These are phyloP conservation scores for Suhomyces tanzawaensis DNA, from an alignment of 805 yeast genomes.

Conservation along the genomic window DNA sequence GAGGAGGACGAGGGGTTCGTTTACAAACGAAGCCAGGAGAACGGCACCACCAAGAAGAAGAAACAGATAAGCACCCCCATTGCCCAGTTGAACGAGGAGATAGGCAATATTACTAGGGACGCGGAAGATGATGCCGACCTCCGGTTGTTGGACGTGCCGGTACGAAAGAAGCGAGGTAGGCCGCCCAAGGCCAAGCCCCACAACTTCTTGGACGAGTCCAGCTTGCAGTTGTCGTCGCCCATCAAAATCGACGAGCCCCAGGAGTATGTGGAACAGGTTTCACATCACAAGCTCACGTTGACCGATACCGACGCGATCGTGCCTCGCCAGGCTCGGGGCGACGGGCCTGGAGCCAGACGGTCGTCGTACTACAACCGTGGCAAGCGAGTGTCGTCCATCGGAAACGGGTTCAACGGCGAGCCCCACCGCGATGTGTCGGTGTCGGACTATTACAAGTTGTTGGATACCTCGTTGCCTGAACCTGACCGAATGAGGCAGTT, in stretches of 20 bases:
- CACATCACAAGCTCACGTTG: constrained; percentile 25
- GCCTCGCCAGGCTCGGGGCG: constrained; percentile 10
- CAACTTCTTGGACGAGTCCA: constrained; percentile 16
- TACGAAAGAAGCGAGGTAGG: constrained; percentile 2
- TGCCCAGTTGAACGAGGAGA: constrained; percentile 19
- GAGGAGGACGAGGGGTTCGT: constrained; percentile 36
- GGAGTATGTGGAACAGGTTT: constrained; percentile 29
- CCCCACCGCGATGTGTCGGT: constrained; percentile 64
- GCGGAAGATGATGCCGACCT: constrained; percentile 12
- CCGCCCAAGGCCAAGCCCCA: constrained; percentile 6
- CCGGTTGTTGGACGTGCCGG: constrained; percentile 6
- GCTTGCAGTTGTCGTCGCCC: constrained; percentile 10
- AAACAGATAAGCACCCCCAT: constrained; percentile 25
- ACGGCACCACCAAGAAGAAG: constrained; percentile 3
- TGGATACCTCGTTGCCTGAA: constrained; percentile 62
- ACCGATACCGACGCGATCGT: constrained; percentile 17
- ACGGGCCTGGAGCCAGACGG: constrained; percentile 37
- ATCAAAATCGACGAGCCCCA: constrained; percentile 13
- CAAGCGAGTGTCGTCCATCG: constrained; percentile 68
- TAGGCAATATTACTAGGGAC: constrained; percentile 14
- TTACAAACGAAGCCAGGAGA: constrained; percentile 24
- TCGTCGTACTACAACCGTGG: constrained; percentile 61
- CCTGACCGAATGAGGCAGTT: constrained; percentile 73
- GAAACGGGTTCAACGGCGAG: constrained; percentile 65
- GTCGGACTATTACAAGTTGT: constrained; percentile 56